Conservation (phyloP, 768 basidiomycete species). For the Mycena chlorophos region DNA sequence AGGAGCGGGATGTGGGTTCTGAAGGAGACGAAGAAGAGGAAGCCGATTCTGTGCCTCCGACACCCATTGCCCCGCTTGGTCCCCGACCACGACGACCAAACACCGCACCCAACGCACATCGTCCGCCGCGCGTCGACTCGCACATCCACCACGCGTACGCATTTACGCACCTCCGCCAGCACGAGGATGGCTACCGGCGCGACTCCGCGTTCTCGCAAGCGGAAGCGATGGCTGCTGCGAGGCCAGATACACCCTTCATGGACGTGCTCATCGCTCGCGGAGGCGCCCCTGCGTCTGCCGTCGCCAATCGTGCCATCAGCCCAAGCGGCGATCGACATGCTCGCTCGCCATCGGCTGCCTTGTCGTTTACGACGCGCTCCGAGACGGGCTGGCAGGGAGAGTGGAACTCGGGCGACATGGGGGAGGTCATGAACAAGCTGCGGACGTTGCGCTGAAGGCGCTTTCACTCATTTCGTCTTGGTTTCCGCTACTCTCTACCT, state of each 20-base stretch:
- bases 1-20: too few relatives aligned
- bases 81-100: background rate
- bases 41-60: too few relatives aligned
- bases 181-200: too few relatives aligned
- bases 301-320: background rate
- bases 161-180: background rate
- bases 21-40: too few relatives aligned
- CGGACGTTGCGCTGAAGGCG: background rate
- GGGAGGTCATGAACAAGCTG: background rate
- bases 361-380: background rate
- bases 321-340: background rate
- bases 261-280: background rate
- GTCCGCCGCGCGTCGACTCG: background rate
- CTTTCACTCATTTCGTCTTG: too few relatives aligned
- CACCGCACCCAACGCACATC: background rate
- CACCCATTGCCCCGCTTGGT: too few relatives aligned
- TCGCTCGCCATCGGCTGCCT: background rate
- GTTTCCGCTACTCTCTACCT: too few relatives aligned
- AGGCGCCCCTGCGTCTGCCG: background rate
- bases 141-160: background rate
- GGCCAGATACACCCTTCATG: background rate
- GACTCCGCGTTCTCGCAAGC: background rate
- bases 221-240: background rate
- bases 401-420: background rate
- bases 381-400: background rate